These are phyloP conservation scores for Starmerella riodocensis DNA, from an alignment of 805 yeast genomes.

Conservation along the genomic window DNA sequence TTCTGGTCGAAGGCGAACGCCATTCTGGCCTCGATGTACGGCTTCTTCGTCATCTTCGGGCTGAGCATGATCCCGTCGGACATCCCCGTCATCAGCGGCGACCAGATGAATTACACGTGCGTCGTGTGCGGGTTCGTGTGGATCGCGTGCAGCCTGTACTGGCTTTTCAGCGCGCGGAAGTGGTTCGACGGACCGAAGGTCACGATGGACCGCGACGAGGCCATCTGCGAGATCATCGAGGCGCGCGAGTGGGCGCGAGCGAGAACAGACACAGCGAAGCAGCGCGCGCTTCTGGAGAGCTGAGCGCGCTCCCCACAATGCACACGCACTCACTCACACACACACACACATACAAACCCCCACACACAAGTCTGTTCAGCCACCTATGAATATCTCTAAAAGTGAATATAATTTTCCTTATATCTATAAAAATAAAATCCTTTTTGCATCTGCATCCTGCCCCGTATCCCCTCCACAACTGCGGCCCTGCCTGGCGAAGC, in stretches of 20 bases:
- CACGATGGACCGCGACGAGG: conserved; percentile 16
- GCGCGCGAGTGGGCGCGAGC: conserved; percentile 10
- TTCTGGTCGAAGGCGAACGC: conserved; percentile 34
- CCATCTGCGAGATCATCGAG: conserved; percentile 11
- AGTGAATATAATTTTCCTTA: too few species aligned
- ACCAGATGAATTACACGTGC: conserved; percentile 55
- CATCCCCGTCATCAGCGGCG: conserved; percentile 24
- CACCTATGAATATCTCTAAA: too few species aligned
- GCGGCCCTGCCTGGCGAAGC: too few species aligned
- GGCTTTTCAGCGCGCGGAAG: conserved; percentile 39
- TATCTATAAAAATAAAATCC: too few species aligned
- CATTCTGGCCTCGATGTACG: conserved; percentile 38
- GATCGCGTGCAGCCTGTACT: conserved; percentile 41
- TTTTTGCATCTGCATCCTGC: too few species aligned
- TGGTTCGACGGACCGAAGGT: conserved; percentile 43
- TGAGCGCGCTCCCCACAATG: too few species aligned
- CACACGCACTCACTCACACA: too few species aligned
- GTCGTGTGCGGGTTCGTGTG: conserved; percentile 52
- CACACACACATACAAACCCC: too few species aligned
- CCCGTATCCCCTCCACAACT: too few species aligned
- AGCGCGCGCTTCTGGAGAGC: too few species aligned
- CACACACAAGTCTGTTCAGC: too few species aligned
- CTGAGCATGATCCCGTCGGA: conserved; percentile 48
- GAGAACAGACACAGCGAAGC: neutral
- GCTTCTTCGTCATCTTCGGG: conserved; percentile 37